Percentiles rank a stretch among this genome's conserved stretches.
Evolutionary conservation across 371 early-diverging fungal species (phyloP).

Genomic region (Mortierella polycephala): DNA sequence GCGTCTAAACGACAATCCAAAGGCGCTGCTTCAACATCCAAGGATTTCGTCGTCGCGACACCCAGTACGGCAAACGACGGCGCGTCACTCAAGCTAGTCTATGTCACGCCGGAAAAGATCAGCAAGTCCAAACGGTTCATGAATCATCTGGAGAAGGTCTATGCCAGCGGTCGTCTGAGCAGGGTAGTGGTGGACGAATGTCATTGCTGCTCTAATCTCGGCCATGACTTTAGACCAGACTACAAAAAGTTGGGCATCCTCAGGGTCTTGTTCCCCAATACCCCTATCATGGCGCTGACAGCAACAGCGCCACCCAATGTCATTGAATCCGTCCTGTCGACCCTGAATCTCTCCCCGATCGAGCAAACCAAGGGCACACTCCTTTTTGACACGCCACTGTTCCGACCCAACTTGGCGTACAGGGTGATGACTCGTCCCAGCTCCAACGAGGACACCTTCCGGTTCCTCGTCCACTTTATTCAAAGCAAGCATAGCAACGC

Average conservation of each 20-base stretch:
- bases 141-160: constrained; percentile 71
- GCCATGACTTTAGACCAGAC: constrained; percentile 87
- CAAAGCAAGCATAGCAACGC: constrained; percentile 61
- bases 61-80: not conserved
- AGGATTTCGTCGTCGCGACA: not conserved
- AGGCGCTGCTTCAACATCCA: constrained; percentile 8
- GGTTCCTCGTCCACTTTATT: constrained; percentile 77
- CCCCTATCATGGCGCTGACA: constrained; percentile 89
- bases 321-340: constrained; percentile 71
- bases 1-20: constrained; percentile 13
- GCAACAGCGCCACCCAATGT: constrained; percentile 87
- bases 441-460: constrained; percentile 63
- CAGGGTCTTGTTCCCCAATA: constrained; percentile 68
- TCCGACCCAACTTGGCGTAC: constrained; percentile 76
- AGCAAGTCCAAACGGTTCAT: constrained; percentile 79
- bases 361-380: constrained; percentile 57
- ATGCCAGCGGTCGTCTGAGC: constrained; percentile 63
- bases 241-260: constrained; percentile 65
- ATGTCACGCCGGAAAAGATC: constrained; percentile 94
- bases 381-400: constrained; percentile 65
- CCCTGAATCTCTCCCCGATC: constrained; percentile 65
- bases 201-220: constrained; percentile 85
- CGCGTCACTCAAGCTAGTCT: constrained; percentile 67
- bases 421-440: constrained; percentile 71
- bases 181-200: constrained; percentile 92